phyloP scores from a whole-genome alignment of 768 basidiomycete genomes.

The Kwoniella dejecticola region DNA sequence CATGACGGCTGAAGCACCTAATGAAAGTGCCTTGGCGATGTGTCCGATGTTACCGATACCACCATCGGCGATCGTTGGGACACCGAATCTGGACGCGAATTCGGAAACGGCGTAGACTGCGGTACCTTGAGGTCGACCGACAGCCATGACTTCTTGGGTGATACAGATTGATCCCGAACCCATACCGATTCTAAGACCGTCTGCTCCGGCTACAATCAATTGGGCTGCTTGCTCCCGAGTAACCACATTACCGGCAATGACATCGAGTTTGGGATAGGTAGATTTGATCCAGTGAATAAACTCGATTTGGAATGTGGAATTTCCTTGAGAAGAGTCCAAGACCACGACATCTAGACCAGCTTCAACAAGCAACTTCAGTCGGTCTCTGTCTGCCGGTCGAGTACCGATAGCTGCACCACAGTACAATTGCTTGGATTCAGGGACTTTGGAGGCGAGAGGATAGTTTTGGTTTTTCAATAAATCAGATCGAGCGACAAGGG shows the following conservation, averaged over 20 bases:
- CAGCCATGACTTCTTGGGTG: conserved; percentile 99
- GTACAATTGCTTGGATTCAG: conserved; percentile 89
- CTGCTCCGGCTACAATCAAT: conserved; percentile 91
- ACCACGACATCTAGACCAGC: conserved; percentile 94
- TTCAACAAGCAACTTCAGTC: conserved; percentile 80
- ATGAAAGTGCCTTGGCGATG: conserved; percentile 90
- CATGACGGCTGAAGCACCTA: conserved; percentile 96
- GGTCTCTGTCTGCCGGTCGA: conserved; percentile 79
- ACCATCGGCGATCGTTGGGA: conserved; percentile 95
- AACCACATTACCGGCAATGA: conserved; percentile 97
- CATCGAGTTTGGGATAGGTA: conserved; percentile 80
- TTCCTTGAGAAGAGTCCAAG: conserved; percentile 95
- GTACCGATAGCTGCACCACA: conserved; percentile 96
- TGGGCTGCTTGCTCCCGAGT: conserved; percentile 95
- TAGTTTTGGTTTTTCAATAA: conserved; percentile 96
- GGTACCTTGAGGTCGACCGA: conserved; percentile 94
- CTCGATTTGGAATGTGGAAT: conserved; percentile 88
- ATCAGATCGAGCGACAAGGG: conserved; percentile 93
- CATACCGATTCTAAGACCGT: conserved; percentile 95
- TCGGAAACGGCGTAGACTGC: conserved; percentile 97
- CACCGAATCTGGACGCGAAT: conserved; percentile 87
- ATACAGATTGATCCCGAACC: conserved; percentile 98
- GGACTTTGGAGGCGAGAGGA: conserved; percentile 89
- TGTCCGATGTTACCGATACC: conserved; percentile 95
- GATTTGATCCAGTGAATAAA: conserved; percentile 93